Evolutionary conservation across 2,329 filamentous ascomycete genomes (phyloP), one percentile per base, ranked within the genome.

Genomic region (Rhynchosporium secalis): DNA sequence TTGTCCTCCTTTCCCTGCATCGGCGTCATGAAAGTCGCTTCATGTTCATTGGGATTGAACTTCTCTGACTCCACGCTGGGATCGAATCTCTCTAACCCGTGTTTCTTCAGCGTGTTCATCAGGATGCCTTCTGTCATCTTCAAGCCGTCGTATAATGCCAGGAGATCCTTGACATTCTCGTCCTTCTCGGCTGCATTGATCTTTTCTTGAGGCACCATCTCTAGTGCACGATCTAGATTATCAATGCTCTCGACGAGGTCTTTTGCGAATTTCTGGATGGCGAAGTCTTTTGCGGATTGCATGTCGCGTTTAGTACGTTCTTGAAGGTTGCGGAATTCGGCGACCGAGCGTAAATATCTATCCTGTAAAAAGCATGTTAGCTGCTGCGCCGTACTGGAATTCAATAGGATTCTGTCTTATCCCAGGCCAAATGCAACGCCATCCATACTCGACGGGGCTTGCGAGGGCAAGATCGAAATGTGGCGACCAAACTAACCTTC

Each of bases 251-350:
- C 95, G 70, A 98, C 86, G 51, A 99, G 87, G 78, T 99, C 95
- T 77, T 92, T 90, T 74, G 94, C 92, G 79, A 99, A 98, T 70
- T 88, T 81, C 76, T 96, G 92, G 73, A 99, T 95, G 73, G 94
- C 95, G 72, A 96, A 99, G 78, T 96, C 91, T 71, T 89, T 88
- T 26, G 94, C 91, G 26, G 85, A 79, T 78, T 95, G 91, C 76
- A 96, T 88, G 70, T 99, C 95, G 74, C 95, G 92, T 76, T 88
- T 85, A 48, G 92, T 96, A 74, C 95, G 91, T 74, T 97, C 92
- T 81, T 98, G 94, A 57, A 99, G 90, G 80, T 98, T 99, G 76
- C 92, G 92, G 85, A 96, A 98, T 73, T 99, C 95, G 78, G 95
- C 95, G 68, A 98, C 87, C 60, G 90, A 90, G 75, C 95, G 94